Evolutionary conservation across 2,329 filamentous ascomycete species (phyloP).

Genomic region (Atkinsonella hypoxylon): DNA sequence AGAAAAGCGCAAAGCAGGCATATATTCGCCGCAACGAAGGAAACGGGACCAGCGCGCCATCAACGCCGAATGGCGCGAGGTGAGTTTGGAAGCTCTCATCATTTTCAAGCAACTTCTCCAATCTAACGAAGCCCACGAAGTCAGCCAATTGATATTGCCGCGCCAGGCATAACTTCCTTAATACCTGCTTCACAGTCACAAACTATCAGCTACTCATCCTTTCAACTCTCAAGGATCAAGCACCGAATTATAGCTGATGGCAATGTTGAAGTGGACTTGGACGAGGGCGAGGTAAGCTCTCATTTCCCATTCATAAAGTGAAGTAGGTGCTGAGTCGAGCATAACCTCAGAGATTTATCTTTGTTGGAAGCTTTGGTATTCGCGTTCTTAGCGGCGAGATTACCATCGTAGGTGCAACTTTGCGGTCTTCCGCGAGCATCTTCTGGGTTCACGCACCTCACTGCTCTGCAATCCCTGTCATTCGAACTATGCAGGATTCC

Average conservation of each 20-base stretch:
- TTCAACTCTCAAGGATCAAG: constrained; percentile 33
- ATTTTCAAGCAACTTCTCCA: not conserved
- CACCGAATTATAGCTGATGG: constrained; percentile 27
- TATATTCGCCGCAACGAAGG: constrained; percentile 2
- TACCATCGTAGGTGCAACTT: constrained; percentile 51
- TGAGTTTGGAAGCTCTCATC: not conserved
- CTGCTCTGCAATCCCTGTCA: constrained; percentile 57
- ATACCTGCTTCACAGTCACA: constrained; percentile 5
- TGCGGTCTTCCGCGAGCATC: constrained; percentile 34
- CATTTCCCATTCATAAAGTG: constrained; percentile 4
- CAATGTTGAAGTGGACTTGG: constrained; percentile 28
- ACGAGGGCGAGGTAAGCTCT: constrained; percentile 35
- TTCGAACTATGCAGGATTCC: constrained; percentile 40
- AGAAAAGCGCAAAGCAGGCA: constrained; percentile 8
- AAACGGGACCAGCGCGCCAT: not conserved
- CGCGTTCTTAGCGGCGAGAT: constrained; percentile 48
- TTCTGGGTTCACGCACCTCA: constrained; percentile 54
- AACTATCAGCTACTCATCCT: constrained; percentile 30
- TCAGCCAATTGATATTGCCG: not conserved
- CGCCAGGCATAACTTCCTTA: not conserved
- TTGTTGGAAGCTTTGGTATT: constrained; percentile 59
- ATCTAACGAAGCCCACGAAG: not conserved
- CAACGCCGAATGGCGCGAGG: not conserved
- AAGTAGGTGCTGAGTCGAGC: constrained; percentile 6
- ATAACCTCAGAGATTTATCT: constrained; percentile 40